Base-by-base conservation (phyloP, 2,329 filamentous ascomycete genomes). In the Grosmannia serpens region DNA sequence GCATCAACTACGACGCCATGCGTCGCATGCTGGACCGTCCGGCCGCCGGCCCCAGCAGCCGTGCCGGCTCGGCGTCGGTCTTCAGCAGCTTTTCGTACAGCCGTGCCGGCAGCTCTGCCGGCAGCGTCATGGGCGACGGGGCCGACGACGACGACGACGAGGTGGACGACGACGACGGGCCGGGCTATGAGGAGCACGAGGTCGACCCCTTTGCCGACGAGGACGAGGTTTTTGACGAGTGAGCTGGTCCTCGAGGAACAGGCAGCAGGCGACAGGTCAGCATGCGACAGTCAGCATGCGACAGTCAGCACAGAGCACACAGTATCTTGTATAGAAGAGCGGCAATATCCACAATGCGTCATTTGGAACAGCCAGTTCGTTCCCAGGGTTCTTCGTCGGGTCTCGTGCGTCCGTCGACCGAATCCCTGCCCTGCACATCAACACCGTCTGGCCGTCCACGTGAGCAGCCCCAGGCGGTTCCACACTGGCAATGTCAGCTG, bases 1-100 rank as follows among this genome's bases (percentile, higher is more conserved):
- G 87, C 65, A 88, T 90, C 68, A 89, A 90, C 64, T 89, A 89
- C 69, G 81, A 83, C 57, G 81, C 80, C 49, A 80, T 86, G 63
- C 74, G 77, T 54, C 78, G 74, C 59, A 75, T 85, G 55, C 84
- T 85, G 59, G 76, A 80, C 64, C 70, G 72, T 62, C 70, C 71
- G 24, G 70, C 73, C 1, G 49, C 13, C 15, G 55, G 55, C 1
- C 54, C 59, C 62, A 69, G 69, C 38, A 70, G 69, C 4, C 73
- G 74, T 0, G 73, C 77, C 2, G 79, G 78, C 0, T 80, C 78
- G 11, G 74, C 74, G 20, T 46, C 74, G 11, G 73, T 74, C 0
- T 77, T 75, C 33, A 81, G 77, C 59, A 73, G 73, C 55, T 68
- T 66, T 17, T 66, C 68, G 5, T 67, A 67, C 54, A 73, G 70